A percentile compares a stretch with the other conserved stretches of the same genome.
These are phyloP conservation scores for Coccomyxa subellipsoidea DNA, from an alignment of 163 green algal species.

Conservation along the genomic window DNA sequence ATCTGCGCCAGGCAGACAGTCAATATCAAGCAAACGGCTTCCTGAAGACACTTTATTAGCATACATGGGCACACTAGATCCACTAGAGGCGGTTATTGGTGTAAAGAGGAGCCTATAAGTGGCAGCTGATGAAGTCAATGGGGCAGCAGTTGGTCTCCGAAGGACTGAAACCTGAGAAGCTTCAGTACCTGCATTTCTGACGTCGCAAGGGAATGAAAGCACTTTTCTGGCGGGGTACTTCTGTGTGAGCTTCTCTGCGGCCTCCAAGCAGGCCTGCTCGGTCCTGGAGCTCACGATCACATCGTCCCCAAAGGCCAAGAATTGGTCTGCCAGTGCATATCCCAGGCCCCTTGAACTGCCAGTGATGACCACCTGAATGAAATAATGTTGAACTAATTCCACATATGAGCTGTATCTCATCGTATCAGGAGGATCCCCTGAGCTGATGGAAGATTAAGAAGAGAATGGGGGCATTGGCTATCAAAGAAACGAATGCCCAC, in stretches of 20 bases:
- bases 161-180: background rate
- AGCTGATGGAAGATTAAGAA: no score
- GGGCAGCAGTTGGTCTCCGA: background rate
- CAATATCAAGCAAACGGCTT: background rate
- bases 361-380: slow-evolving; percentile 67
- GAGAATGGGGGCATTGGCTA: no score
- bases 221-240: slow-evolving; percentile 10
- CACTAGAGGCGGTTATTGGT: no score
- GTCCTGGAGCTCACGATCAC: slow-evolving; percentile 37
- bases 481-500: no score
- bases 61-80: background rate
- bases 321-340: slow-evolving; percentile 56
- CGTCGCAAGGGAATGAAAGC: slow-evolving; percentile 9
- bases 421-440: no score
- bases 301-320: slow-evolving; percentile 40
- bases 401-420: no score
- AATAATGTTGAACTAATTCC: no score
- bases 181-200: background rate
- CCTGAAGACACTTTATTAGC: background rate
- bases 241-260: background rate
- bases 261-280: background rate
- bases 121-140: no score
- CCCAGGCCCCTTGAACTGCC: slow-evolving; percentile 77
- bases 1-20: background rate
- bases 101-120: no score